Conservation (phyloP, 208 protist species). For the Trypanosoma cruzi region DNA sequence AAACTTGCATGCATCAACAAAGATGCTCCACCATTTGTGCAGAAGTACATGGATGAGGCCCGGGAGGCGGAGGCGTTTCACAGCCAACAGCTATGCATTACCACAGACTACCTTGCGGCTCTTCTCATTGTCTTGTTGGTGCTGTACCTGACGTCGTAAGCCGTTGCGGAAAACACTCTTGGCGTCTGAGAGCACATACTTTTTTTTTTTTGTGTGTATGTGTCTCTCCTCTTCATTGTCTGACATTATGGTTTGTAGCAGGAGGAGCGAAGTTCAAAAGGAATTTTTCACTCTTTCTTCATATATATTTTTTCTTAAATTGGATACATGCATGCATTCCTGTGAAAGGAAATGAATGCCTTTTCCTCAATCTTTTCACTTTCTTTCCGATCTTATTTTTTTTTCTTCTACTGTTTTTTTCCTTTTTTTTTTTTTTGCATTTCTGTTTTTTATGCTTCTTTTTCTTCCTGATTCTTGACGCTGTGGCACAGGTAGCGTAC, state of each 20-base stretch:
- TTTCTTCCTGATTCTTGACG: background rate
- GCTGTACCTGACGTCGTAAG: constrained; percentile 38
- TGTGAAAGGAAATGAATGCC: background rate
- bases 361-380: no score
- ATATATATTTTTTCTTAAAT: no score
- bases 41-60: constrained; percentile 36
- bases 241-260: background rate
- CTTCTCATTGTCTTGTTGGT: constrained; percentile 56
- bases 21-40: constrained; percentile 58
- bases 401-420: constrained; percentile 22
- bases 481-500: no score
- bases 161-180: background rate
- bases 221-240: background rate
- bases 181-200: background rate
- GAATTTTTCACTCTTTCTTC: background rate
- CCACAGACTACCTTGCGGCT: constrained; percentile 67
- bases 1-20: constrained; percentile 71
- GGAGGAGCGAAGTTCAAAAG: background rate
- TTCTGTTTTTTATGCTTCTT: constrained; percentile 11
- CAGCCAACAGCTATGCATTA: constrained; percentile 45
- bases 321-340: background rate
- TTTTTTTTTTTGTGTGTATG: background rate
- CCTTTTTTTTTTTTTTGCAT: constrained; percentile 14
- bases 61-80: constrained; percentile 49
- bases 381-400: no score